Evolutionary conservation across 108 stramenopile species (phyloP), one percentile per base, ranked within the genome.

Genomic region (Bacterosira constricta): DNA sequence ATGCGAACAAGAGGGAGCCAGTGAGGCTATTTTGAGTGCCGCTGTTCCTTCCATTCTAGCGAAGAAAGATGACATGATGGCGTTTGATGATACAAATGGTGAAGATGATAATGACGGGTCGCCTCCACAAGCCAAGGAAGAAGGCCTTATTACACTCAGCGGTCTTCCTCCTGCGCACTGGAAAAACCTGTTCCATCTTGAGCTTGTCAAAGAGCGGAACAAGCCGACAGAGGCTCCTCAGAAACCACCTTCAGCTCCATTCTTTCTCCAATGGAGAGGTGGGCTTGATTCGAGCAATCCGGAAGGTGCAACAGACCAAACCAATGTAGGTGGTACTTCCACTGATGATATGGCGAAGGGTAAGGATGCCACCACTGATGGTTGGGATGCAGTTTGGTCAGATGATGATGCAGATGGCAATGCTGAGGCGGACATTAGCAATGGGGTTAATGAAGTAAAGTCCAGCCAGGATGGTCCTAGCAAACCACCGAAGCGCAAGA

Each of bases 161-260:
- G 90, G 90, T 15, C 88, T 96, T 20, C 96, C 96, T 7, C 85
- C 93, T 20, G 92, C 88, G n/a, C 95, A 99, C 73, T 99, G 98
- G 98, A 92, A 94, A 36, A 96, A 95, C 44, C 69, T 99, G 20
- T 96, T 97, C 64, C 89, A 98, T 51, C 85, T 99, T 26, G 98
- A 98, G 63, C 80, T 97, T 39, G 92, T 99, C 20, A 97, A 97
- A 63, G 88, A 86, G 60, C 66, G 97, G 25, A 98, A 96, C 80
- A 97, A 96, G 77, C 98, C 98, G 9, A 91, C 79, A 30, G 93
- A 95, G 72, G 85, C 98, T 8, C 96, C 95, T 3, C 85, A 97
- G 77, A 95, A 96, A 70, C 97, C 97, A 15, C 94, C 90, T 47
- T 60, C 80, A 23, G 98, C 98, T 25, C 98, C 98, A 36, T 99